phyloP scores from a whole-genome alignment of 2,329 filamentous ascomycete species.

The Rosellinia necatrix region DNA sequence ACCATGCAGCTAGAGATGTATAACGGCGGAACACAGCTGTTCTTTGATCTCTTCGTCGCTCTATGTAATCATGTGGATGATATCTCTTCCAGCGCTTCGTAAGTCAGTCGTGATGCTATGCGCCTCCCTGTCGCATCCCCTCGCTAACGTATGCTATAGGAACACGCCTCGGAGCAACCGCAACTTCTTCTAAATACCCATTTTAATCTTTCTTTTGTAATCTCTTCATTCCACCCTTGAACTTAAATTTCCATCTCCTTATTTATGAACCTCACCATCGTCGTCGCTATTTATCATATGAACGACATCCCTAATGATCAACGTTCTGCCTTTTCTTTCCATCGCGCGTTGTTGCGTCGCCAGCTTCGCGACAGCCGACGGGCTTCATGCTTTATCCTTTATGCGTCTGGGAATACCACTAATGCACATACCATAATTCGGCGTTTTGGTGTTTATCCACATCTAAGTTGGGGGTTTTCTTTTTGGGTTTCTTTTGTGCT shows the following conservation, averaged over 20 bases:
- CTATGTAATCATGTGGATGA: conserved; percentile 89
- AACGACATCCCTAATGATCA: conserved; percentile 34
- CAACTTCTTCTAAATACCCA: conserved; percentile 37
- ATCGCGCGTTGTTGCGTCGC: not conserved
- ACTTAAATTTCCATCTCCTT: conserved; percentile 16
- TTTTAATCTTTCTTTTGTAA: conserved; percentile 7
- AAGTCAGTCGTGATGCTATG: conserved; percentile 37
- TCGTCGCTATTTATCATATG: conserved; percentile 6
- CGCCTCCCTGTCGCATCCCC: not conserved
- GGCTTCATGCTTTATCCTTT: conserved; percentile 24
- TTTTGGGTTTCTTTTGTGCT: not conserved
- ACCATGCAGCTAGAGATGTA: conserved; percentile 98
- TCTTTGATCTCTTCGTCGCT: conserved; percentile 93
- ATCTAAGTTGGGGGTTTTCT: not conserved
- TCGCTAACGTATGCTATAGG: conserved; percentile 35
- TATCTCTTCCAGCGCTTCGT: conserved; percentile 61
- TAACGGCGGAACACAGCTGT: conserved; percentile 77
- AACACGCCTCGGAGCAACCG: conserved; percentile 55
- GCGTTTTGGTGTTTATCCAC: conserved; percentile 30
- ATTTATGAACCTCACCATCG: conserved; percentile 11
- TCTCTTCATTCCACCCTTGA: conserved; percentile 7
- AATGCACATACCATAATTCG: conserved; percentile 35
- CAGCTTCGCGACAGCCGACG: not conserved
- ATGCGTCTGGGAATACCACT: conserved; percentile 22
- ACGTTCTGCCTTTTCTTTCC: conserved; percentile 26